Percentiles rank a stretch among this genome's conserved stretches.
Conservation (phyloP, 2,329 filamentous ascomycete species). For the Ascomycota sp. region DNA sequence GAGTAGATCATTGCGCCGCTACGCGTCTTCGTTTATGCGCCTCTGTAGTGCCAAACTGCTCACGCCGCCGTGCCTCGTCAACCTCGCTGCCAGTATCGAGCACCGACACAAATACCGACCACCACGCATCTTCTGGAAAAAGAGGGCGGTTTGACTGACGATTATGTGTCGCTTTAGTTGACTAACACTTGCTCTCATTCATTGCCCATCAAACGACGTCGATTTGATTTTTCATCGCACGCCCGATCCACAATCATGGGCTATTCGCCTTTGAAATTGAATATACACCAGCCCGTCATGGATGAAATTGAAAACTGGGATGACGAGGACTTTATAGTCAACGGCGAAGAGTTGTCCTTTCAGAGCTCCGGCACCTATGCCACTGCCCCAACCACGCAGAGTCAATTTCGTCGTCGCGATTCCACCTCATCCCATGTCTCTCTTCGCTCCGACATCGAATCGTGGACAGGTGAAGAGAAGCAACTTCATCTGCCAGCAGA, state of each 20-base stretch:
- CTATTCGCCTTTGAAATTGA: conserved; percentile 32
- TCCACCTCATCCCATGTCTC: conserved; percentile 68
- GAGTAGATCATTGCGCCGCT: too few species aligned
- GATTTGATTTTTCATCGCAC: too few species aligned
- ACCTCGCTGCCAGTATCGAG: neutral
- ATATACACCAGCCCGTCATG: conserved; percentile 31
- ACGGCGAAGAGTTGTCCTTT: conserved; percentile 43
- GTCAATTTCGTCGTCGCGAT: conserved; percentile 37
- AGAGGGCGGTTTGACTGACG: conserved; percentile 1
- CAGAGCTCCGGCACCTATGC: conserved; percentile 24
- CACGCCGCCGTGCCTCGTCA: neutral
- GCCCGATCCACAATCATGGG: conserved; percentile 23
- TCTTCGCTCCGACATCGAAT: conserved; percentile 64
- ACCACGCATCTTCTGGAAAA: neutral
- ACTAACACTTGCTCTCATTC: neutral
- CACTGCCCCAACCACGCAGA: conserved; percentile 3
- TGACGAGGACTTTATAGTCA: conserved; percentile 54
- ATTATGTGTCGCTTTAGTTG: conserved; percentile 7
- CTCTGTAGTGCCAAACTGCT: neutral
- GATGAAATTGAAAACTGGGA: conserved; percentile 59
- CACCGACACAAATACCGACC: too few species aligned
- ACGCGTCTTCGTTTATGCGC: too few species aligned
- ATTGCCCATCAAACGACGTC: too few species aligned
- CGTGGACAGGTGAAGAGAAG: conserved; percentile 58
- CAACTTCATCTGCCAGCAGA: conserved; percentile 70